Evolutionary conservation across 148 eudicot species (phyloP), one percentile per base, ranked within the genome.

Genomic region (Gaultheria prostrata): DNA sequence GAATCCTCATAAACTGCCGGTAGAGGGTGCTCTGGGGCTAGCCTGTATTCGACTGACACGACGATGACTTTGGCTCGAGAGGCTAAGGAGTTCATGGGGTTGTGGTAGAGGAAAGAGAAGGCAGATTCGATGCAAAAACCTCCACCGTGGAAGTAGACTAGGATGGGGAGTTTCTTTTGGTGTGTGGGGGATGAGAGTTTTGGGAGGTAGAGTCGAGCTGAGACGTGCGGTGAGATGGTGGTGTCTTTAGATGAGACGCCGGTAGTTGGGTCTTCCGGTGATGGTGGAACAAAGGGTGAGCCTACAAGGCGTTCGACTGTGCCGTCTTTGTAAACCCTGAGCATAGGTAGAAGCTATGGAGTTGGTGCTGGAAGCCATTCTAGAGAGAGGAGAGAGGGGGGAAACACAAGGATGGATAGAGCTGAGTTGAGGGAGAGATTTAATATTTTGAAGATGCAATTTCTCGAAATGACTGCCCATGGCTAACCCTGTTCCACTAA

Each of bases 81-180:
- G 56, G 78, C 86, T 0, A 93, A 26, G 49, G 74, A 21, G 77
- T 86, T 87, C 33, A 88, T 56, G 84, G 87, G 85, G 20, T 78
- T 76, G 70, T 91, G 92, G 54, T 79, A 30, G 2, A 76, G 49
- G 2, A 20, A 1, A 1, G 89, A 84, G 57, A 88, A 89, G 11
- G 98, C 86, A 0, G 94, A 92, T 28, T 82, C 94, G 1, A 83
- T 48, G 65, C 88, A 86, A 32, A 94, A 94, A 0, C 90, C 94
- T 0, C 95, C 98, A 1, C 92, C 95, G n/a, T 94, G 98, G 82
- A 82, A 94, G 86, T 91, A 90, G 45, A 92, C 85, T n/a, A 91
- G 46, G 35, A 92, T 80, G 5, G 98, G 94, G 59, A 90, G 86
- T 8, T 86, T 88, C 0, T 51, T 67, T 67, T 67, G 30, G 56